These are phyloP conservation scores for Morella rubra DNA, from an alignment of 306 rosid species.

Conservation along the genomic window DNA sequence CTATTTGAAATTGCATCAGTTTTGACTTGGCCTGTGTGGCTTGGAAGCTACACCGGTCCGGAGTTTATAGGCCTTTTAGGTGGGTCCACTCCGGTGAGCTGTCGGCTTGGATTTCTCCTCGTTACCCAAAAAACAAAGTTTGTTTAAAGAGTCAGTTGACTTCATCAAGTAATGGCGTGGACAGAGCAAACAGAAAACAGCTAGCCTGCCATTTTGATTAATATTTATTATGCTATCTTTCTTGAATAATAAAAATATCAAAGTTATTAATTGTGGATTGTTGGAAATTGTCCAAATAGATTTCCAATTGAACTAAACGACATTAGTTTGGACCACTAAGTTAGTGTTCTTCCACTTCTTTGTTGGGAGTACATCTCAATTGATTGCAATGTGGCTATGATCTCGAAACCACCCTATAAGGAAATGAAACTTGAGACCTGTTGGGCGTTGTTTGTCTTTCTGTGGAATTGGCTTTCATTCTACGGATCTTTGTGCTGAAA, in stretches of 20 bases:
- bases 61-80: no score
- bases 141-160: not conserved
- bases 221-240: not conserved
- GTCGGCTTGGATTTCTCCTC: no score
- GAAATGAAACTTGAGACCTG: constrained; percentile 1
- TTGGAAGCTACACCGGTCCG: no score
- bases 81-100: no score
- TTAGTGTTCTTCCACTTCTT: not conserved
- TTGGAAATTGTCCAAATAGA: not conserved
- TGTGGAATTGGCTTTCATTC: not conserved
- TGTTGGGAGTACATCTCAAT: not conserved
- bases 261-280: not conserved
- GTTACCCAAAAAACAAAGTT: no score
- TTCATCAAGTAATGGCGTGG: not conserved
- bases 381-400: no score
- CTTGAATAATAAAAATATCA: not conserved
- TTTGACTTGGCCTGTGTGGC: no score
- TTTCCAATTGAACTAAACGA: not conserved
- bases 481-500: constrained; percentile 18
- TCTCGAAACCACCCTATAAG: not conserved
- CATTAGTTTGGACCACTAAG: not conserved
- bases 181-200: not conserved
- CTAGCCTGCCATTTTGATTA: not conserved
- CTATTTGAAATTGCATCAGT: not conserved
- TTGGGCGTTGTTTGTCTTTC: not conserved